Evolutionary conservation across 257 asterid species (phyloP).

Genomic region (Solanum clarkiae): DNA sequence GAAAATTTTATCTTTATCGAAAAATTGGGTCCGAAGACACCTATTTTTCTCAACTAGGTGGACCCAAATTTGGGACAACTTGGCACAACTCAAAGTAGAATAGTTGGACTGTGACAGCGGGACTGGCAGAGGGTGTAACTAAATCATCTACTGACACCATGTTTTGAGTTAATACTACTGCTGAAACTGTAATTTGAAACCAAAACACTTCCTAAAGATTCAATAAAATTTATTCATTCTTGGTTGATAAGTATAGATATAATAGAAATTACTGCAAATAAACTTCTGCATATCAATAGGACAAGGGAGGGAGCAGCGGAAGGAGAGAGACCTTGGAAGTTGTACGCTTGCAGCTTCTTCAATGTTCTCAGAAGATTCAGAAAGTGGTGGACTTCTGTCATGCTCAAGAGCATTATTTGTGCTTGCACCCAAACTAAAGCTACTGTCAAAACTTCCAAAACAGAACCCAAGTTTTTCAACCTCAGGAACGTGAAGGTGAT

Average conservation of each 20-base stretch:
- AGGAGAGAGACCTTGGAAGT: conserved; percentile 42
- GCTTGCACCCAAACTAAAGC: conserved; percentile 43
- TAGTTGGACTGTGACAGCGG: background rate
- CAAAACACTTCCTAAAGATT: background rate
- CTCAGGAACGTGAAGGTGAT: conserved; percentile 78
- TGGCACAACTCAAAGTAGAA: background rate
- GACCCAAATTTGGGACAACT: background rate
- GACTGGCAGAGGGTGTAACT: background rate
- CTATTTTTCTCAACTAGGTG: background rate
- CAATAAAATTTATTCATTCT: background rate
- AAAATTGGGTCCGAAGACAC: background rate
- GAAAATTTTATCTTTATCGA: background rate
- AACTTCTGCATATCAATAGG: background rate
- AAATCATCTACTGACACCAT: background rate
- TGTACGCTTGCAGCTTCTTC: conserved; percentile 53
- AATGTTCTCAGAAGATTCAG: conserved; percentile 44
- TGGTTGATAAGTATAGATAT: background rate
- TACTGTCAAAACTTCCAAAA: conserved; percentile 87
- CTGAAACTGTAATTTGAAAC: background rate
- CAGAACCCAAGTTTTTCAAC: conserved; percentile 79
- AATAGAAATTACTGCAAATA: background rate
- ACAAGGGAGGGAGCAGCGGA: background rate
- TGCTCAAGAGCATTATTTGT: conserved; percentile 24
- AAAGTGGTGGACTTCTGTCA: conserved; percentile 24
- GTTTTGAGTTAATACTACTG: background rate